Evolutionary conservation across 1,139 yeast genomes (phyloP).

Genomic region (Zhuliangozyma blackwelliae): DNA sequence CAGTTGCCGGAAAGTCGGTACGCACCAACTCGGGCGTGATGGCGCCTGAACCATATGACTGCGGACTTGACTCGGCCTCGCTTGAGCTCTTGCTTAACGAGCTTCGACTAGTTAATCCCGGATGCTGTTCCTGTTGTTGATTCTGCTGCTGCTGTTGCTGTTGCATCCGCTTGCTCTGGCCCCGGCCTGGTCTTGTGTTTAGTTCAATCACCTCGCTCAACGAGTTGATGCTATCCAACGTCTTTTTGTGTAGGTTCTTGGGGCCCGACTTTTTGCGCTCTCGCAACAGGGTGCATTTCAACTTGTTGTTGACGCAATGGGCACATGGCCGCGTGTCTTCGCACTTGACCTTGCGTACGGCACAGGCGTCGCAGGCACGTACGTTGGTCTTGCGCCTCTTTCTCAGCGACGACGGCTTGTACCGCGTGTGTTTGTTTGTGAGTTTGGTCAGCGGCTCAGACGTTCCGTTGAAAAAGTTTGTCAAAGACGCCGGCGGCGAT

Average conservation of each 20-base stretch:
- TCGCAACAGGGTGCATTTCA: conserved; percentile 36
- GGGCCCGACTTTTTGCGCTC: conserved; percentile 43
- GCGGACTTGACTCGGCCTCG: too few species aligned
- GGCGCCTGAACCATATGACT: not conserved
- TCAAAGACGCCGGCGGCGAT: not conserved
- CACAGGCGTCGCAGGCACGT: conserved; percentile 45
- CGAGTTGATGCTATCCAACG: conserved; percentile 31
- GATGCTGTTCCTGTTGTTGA: not conserved
- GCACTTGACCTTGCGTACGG: conserved; percentile 40
- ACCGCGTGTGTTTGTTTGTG: conserved; percentile 12
- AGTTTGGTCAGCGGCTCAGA: conserved; percentile 7
- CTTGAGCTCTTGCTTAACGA: too few species aligned
- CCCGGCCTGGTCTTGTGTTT: conserved; percentile 1
- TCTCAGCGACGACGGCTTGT: conserved; percentile 6
- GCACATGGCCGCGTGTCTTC: conserved; percentile 36
- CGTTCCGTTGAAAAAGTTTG: conserved; percentile 4
- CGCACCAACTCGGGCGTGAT: not conserved
- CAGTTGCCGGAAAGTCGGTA: too few species aligned
- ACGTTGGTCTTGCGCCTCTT: conserved; percentile 21
- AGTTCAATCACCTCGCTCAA: conserved; percentile 16
- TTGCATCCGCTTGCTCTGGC: not conserved
- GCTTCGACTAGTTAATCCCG: too few species aligned
- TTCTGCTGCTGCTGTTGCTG: conserved; percentile 9
- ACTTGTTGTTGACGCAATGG: conserved; percentile 33
- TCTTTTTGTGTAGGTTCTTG: conserved; percentile 35